These are phyloP conservation scores for Xylariomycetidae sp. DNA, from an alignment of 2,329 filamentous ascomycete genomes.

Conservation along the genomic window DNA sequence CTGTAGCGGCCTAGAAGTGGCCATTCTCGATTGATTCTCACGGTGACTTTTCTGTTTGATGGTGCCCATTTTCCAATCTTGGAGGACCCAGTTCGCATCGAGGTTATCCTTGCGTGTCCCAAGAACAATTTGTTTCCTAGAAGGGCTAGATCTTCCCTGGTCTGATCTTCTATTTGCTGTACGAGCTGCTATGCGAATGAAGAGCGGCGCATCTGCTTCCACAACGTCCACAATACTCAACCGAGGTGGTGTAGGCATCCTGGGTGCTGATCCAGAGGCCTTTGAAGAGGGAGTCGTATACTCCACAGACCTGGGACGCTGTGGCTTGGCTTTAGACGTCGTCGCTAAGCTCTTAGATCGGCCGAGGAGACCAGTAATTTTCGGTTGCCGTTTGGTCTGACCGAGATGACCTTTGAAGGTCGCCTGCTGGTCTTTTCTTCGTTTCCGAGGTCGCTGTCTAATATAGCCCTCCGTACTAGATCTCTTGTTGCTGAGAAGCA, in stretches of 20 bases:
- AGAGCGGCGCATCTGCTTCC: constrained; percentile 47
- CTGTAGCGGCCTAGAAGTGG: constrained; percentile 13
- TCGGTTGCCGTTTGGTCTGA: constrained; percentile 24
- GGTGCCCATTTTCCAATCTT: constrained; percentile 51
- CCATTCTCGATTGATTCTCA: no score
- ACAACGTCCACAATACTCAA: constrained; percentile 60
- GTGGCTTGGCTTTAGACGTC: constrained; percentile 2
- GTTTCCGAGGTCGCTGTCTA: constrained; percentile 21
- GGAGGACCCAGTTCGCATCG: constrained; percentile 49
- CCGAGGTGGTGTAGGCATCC: constrained; percentile 32
- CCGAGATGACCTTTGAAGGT: constrained; percentile 23
- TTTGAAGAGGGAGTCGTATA: constrained; percentile 7
- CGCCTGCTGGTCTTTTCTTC: constrained; percentile 27
- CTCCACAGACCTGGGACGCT: constrained; percentile 1
- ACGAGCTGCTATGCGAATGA: constrained; percentile 58
- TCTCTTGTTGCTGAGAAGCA: constrained; percentile 42
- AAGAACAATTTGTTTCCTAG: constrained; percentile 54
- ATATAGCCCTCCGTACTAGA: constrained; percentile 19
- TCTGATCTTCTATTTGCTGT: constrained; percentile 42
- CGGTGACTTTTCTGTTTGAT: constrained; percentile 39
- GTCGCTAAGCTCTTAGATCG: constrained; percentile 13
- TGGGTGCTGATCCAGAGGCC: constrained; percentile 5
- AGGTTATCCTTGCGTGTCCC: constrained; percentile 56
- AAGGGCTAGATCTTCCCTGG: constrained; percentile 51
- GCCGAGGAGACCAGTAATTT: constrained; percentile 22